Percentiles rank a stretch among this genome's conserved stretches.
These are phyloP conservation scores for Circinella minor DNA, from an alignment of 371 early-diverging fungal genomes.

Conservation along the genomic window DNA sequence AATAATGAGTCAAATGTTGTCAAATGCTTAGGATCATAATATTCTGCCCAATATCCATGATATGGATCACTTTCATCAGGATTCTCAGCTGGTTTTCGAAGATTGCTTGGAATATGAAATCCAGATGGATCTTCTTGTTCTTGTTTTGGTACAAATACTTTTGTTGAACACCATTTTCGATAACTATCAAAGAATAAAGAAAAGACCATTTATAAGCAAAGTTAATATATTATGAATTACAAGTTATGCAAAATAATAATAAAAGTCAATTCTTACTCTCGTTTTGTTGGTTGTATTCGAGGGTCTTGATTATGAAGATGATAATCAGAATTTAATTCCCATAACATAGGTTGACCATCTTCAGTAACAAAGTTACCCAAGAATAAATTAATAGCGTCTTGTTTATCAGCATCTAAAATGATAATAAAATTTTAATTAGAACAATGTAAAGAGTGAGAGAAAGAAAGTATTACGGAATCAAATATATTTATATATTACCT, in stretches of 20 bases:
- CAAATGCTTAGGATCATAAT: slow-evolving; percentile 73
- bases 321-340: slow-evolving; percentile 86
- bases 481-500: slow-evolving; percentile 43
- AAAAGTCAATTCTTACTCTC: slow-evolving; percentile 41
- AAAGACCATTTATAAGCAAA: neutral
- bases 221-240: neutral
- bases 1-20: slow-evolving; percentile 80
- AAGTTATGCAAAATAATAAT: no score
- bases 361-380: slow-evolving; percentile 76
- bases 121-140: slow-evolving; percentile 24
- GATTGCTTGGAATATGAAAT: slow-evolving; percentile 32
- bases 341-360: slow-evolving; percentile 69
- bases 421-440: neutral
- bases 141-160: slow-evolving; percentile 41
- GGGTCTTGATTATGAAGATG: slow-evolving; percentile 78
- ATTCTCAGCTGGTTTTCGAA: slow-evolving; percentile 30
- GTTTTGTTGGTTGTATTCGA: slow-evolving; percentile 47
- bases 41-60: slow-evolving; percentile 78
- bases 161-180: slow-evolving; percentile 65
- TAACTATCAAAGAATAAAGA: slow-evolving; percentile 44
- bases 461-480: neutral
- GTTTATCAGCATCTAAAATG: slow-evolving; percentile 88
- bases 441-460: neutral
- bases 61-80: slow-evolving; percentile 45
- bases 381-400: slow-evolving; percentile 95